Evolutionary conservation across 2,329 filamentous ascomycete genomes (phyloP).

Genomic region (Nemania serpens): DNA sequence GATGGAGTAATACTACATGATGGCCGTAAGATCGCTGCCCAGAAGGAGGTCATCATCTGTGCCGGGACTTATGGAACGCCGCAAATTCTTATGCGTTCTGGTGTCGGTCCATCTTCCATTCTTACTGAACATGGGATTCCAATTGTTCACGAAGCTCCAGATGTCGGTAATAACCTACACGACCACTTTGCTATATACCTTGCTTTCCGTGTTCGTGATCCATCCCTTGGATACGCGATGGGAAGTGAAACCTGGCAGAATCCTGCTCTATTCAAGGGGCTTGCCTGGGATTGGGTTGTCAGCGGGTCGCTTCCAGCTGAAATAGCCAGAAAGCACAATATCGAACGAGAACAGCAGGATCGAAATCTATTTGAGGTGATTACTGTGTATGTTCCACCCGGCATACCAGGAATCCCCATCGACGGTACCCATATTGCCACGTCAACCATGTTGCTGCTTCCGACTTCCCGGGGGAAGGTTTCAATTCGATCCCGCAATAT

Average conservation of each 20-base stretch:
- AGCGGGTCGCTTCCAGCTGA: conserved; percentile 27
- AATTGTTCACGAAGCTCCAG: conserved; percentile 38
- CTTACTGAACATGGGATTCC: conserved; percentile 43
- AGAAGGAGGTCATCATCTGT: conserved; percentile 42
- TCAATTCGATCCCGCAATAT: conserved; percentile 26
- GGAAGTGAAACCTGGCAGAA: conserved; percentile 30
- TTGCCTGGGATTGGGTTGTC: conserved; percentile 36
- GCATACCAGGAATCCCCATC: conserved; percentile 31
- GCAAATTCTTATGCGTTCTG: conserved; percentile 43
- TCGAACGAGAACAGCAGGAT: conserved; percentile 11
- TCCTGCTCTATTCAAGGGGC: conserved; percentile 31
- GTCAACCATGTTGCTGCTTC: conserved; percentile 35
- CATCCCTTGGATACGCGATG: conserved; percentile 35
- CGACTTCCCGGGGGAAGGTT: conserved; percentile 30
- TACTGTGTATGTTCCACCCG: conserved; percentile 30
- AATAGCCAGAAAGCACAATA: conserved; percentile 25
- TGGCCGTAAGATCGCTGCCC: conserved; percentile 36
- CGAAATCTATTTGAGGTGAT: conserved; percentile 32
- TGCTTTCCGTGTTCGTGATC: conserved; percentile 35
- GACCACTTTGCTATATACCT: conserved; percentile 35
- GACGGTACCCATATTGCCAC: conserved; percentile 33
- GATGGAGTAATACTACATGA: conserved; percentile 49
- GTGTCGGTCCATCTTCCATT: conserved; percentile 39
- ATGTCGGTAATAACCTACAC: conserved; percentile 39
- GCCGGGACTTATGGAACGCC: conserved; percentile 42